phyloP scores from a whole-genome alignment of 306 rosid genomes.

The Delonix regia region DNA sequence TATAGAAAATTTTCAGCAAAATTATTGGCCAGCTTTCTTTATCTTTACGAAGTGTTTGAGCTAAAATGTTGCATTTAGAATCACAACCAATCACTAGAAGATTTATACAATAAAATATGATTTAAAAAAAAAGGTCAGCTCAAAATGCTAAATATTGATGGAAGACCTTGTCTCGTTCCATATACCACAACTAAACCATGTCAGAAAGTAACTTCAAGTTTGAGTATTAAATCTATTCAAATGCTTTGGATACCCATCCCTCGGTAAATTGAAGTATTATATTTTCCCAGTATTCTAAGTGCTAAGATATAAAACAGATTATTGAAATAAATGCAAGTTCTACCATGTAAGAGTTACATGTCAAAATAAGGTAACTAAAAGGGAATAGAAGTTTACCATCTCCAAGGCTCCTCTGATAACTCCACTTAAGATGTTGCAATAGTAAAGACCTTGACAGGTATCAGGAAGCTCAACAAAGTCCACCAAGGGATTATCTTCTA shows the following conservation, averaged over 20 bases:
- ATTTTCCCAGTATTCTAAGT: constrained; percentile 13
- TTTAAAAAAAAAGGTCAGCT: not conserved
- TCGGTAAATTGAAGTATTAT: not conserved
- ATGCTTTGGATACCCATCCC: not conserved
- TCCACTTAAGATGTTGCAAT: constrained; percentile 93
- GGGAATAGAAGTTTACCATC: constrained; percentile 66
- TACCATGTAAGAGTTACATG: not conserved
- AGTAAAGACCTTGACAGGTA: constrained; percentile 89
- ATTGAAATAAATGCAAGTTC: constrained; percentile 3
- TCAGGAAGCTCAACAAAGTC: constrained; percentile 99
- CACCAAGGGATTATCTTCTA: constrained; percentile 97
- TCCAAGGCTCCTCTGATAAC: constrained; percentile 96
- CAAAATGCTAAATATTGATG: constrained; percentile 12
- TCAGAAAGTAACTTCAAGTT: constrained; percentile 17
- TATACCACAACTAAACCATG: not conserved
- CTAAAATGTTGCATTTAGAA: not conserved
- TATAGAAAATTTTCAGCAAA: not conserved
- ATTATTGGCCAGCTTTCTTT: not conserved
- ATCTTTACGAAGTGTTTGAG: not conserved
- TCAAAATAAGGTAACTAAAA: constrained; percentile 10
- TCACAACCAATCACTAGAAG: not conserved
- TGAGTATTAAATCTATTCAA: constrained; percentile 21
- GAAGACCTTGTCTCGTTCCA: constrained; percentile 4
- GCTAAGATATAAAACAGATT: not conserved
- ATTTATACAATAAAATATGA: not conserved